A percentile compares a stretch with the other conserved stretches of the same genome.
Evolutionary conservation across 2,329 filamentous ascomycete species (phyloP).

Genomic region (Talaromyces sp.): DNA sequence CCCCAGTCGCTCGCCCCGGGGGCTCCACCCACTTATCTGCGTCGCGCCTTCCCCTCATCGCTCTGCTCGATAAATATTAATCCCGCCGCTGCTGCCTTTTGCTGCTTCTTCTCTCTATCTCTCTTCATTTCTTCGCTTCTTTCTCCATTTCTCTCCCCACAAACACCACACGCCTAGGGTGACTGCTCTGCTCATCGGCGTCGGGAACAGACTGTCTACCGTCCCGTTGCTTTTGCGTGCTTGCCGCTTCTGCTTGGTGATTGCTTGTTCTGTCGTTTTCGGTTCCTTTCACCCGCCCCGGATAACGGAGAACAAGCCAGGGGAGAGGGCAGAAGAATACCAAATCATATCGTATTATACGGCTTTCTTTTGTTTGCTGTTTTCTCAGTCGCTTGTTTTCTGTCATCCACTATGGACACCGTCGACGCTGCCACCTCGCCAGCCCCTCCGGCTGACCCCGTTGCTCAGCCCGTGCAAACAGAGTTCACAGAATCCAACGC

Average conservation of each 20-base stretch:
- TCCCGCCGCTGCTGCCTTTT: slow-evolving; percentile 5
- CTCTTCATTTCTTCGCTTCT: slow-evolving; percentile 8
- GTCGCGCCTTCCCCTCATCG: slow-evolving; percentile 15
- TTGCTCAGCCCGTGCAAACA: neutral
- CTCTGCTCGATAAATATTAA: slow-evolving; percentile 12
- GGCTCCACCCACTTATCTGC: slow-evolving; percentile 9
- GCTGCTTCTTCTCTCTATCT: slow-evolving; percentile 1
- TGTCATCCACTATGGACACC: slow-evolving; percentile 2
- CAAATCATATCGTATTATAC: neutral
- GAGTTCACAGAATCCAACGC: neutral
- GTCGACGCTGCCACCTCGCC: slow-evolving; percentile 3
- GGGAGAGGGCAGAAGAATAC: neutral
- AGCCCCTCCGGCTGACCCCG: slow-evolving; percentile 2
- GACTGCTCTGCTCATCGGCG: slow-evolving; percentile 7
- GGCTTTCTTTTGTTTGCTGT: neutral
- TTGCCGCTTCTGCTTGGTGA: neutral
- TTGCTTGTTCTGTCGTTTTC: neutral
- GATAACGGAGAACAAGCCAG: neutral
- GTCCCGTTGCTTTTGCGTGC: neutral
- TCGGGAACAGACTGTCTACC: neutral
- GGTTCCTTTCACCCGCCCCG: neutral
- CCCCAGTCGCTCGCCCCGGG: neutral
- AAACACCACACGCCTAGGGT: neutral
- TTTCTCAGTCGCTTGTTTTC: neutral
- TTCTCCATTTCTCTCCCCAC: slow-evolving; percentile 6